Percentiles rank a stretch among this genome's conserved stretches.
These are phyloP conservation scores for Citrus australasica DNA, from an alignment of 345 rosid species.

Conservation along the genomic window DNA sequence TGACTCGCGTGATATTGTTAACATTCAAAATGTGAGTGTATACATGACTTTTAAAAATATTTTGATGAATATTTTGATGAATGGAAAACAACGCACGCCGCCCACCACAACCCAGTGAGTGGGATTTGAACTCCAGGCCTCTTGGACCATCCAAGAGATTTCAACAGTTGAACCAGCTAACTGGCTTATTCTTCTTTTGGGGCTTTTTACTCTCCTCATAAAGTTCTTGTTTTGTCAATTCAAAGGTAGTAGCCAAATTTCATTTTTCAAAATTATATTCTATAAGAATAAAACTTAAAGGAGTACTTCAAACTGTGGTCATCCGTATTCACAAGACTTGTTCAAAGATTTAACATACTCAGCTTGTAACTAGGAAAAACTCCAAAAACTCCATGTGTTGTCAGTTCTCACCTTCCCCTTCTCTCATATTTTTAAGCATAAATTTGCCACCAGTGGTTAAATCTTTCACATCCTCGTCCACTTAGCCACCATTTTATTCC, in stretches of 20 bases:
- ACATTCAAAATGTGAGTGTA: slow-evolving; percentile 66
- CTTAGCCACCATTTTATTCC: background rate
- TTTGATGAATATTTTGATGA: too few relatives aligned
- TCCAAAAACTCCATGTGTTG: background rate
- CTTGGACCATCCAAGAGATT: background rate
- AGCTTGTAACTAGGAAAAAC: background rate
- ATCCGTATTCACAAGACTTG: background rate
- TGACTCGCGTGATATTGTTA: slow-evolving; percentile 55
- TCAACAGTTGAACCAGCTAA: background rate
- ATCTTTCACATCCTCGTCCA: background rate
- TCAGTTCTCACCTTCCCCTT: background rate
- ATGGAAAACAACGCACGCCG: background rate
- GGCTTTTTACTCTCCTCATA: too few relatives aligned
- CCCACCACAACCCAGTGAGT: background rate
- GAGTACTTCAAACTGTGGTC: background rate
- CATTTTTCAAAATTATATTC: background rate
- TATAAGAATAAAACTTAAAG: background rate
- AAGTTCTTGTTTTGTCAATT: too few relatives aligned
- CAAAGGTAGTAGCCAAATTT: background rate
- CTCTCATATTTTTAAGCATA: too few relatives aligned
- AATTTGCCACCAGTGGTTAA: background rate
- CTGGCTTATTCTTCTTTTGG: background rate
- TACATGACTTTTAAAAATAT: background rate
- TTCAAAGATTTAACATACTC: background rate
- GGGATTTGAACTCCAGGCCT: background rate